Conservation (phyloP, 805 yeast genomes). For the Candida bentonensis region DNA sequence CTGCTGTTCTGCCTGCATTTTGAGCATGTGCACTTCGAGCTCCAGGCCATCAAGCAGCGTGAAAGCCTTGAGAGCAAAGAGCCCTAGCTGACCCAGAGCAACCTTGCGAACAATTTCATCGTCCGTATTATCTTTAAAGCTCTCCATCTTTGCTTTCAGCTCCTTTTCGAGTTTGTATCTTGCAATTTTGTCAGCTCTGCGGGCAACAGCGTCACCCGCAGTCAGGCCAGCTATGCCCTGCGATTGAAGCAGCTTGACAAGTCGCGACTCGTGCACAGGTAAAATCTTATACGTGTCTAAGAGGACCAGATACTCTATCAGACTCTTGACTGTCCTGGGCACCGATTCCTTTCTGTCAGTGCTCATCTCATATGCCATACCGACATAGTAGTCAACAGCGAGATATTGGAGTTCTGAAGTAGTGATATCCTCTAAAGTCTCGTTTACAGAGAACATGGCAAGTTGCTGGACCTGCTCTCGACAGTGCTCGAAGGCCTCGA, state of each 20-base stretch:
- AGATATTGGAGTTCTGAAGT: conserved; percentile 51
- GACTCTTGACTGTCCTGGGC: conserved; percentile 8
- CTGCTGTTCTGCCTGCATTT: conserved; percentile 9
- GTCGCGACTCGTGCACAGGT: conserved; percentile 4
- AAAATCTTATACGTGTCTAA: conserved; percentile 14
- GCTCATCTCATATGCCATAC: conserved; percentile 22
- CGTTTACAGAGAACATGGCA: conserved; percentile 59
- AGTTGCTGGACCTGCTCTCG: conserved; percentile 25
- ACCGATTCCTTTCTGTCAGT: conserved; percentile 12
- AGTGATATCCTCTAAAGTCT: conserved; percentile 50
- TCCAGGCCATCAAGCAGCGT: conserved; percentile 40
- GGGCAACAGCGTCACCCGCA: conserved; percentile 24
- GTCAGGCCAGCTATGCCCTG: background rate
- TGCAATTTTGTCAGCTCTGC: conserved; percentile 61
- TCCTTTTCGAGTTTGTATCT: conserved; percentile 48
- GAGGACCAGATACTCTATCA: conserved; percentile 11
- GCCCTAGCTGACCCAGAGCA: conserved; percentile 39
- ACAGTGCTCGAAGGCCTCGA: background rate
- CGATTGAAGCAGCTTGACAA: background rate
- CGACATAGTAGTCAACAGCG: conserved; percentile 46
- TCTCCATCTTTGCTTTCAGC: conserved; percentile 30
- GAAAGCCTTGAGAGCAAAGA: conserved; percentile 40
- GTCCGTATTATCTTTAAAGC: conserved; percentile 28
- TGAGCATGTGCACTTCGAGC: conserved; percentile 56
- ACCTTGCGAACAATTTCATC: conserved; percentile 52